Evolutionary conservation across 306 rosid genomes (phyloP), one percentile per base, ranked within the genome.

Genomic region (Gynostemma pentaphyllum): DNA sequence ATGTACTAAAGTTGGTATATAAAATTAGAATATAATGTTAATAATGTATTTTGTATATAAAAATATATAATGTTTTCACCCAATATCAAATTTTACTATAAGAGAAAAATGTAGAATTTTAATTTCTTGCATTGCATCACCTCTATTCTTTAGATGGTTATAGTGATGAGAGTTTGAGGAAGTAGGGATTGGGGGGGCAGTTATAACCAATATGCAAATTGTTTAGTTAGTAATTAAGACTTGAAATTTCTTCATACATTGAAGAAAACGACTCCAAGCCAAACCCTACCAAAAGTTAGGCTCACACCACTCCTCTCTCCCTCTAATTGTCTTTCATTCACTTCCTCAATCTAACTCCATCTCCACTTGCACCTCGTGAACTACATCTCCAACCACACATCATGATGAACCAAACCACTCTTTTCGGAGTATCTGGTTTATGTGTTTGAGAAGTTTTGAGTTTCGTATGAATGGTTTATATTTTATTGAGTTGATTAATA

Each of bases 191-290:
- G 47, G 65, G 7, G 37, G 4, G 39, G 52, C 49, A 41, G 66
- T 61, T 39, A 34, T 34, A 56, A 56, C 64, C 42, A 56, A 56
- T 56, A 30, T n/a, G 27, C 62, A 55, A 55, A 54, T 53, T 53
- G 34, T 53, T 12, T 51, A 51, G n/a, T n/a, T n/a, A n/a, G n/a
- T n/a, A n/a, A n/a, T n/a, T n/a, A n/a, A n/a, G 40, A 51, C 5
- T 52, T 28, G 14, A 5, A 2, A 52, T 27, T 11, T 4, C 6
- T 15, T 5, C 7, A 7, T 30, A 28, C 26, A 42, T 56, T 44
- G 5, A 56, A 59, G 65, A 59, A 59, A 59, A 59, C 10, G 65
- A 59, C 21, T 59, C 2, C 12, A 36, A 59, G 47, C 65, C 47
- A 59, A 59, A 26, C 12, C 30, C 7, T 36, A 59, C 65, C 65